A percentile compares a stretch with the other conserved stretches of the same genome.
Evolutionary conservation across 805 yeast genomes (phyloP).

Genomic region (Candida xyloterini): DNA sequence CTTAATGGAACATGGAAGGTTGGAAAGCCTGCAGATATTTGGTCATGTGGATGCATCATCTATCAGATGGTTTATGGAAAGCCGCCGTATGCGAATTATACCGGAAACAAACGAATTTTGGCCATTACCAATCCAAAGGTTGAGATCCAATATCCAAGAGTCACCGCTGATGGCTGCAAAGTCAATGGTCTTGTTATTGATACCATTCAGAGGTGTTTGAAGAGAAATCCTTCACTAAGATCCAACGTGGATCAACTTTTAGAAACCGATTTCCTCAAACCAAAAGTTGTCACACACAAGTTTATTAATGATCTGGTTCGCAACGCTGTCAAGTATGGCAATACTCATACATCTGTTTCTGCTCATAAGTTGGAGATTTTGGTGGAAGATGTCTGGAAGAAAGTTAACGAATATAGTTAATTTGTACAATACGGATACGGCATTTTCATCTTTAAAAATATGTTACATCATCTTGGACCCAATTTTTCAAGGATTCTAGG

Average conservation of each 20-base stretch:
- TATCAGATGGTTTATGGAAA: constrained; percentile 94
- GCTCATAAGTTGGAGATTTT: constrained; percentile 42
- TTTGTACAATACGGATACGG: constrained; percentile 6
- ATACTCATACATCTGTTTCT: constrained; percentile 33
- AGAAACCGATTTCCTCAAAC: constrained; percentile 62
- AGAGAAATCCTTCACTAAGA: constrained; percentile 66
- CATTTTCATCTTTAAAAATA: constrained; percentile 2
- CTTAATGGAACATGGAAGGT: constrained; percentile 58
- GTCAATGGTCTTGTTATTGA: constrained; percentile 49
- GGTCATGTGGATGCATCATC: constrained; percentile 97
- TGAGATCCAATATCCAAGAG: constrained; percentile 61
- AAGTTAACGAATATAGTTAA: constrained; percentile 40
- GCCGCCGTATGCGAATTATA: constrained; percentile 82
- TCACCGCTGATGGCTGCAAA: constrained; percentile 21
- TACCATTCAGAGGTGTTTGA: constrained; percentile 67
- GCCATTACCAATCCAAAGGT: constrained; percentile 87
- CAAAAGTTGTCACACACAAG: constrained; percentile 65
- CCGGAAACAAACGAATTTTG: constrained; percentile 71
- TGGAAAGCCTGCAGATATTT: constrained; percentile 92
- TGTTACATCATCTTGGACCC: constrained; percentile 71
- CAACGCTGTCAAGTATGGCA: constrained; percentile 76
- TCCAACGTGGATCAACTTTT: constrained; percentile 63
- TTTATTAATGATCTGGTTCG: constrained; percentile 69
- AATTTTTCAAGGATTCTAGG: constrained; percentile 78
- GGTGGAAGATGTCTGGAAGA: constrained; percentile 58